Evolutionary conservation across 139 green algal species (phyloP).

Genomic region (Picochlorum sp.): DNA sequence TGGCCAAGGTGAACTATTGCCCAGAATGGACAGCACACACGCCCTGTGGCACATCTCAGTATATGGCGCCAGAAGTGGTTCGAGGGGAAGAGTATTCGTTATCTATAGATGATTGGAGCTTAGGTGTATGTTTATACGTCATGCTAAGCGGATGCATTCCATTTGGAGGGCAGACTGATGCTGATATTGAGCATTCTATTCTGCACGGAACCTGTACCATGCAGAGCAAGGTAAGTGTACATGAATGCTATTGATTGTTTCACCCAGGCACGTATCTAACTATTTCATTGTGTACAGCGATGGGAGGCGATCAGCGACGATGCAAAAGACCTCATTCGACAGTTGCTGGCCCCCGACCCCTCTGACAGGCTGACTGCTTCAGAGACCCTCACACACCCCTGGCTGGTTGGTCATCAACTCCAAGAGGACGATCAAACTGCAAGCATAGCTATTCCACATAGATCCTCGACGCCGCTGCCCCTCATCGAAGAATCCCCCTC

Average conservation of each 20-base stretch:
- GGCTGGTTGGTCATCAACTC: conserved; percentile 19
- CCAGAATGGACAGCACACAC: conserved; percentile 17
- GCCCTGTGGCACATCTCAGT: conserved; percentile 26
- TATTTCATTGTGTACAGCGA: no score
- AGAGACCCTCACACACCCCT: conserved; percentile 63
- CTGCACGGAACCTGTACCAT: conserved; percentile 6
- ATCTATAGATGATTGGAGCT: conserved; percentile 73
- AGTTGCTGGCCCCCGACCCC: conserved; percentile 43
- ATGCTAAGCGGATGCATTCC: conserved; percentile 75
- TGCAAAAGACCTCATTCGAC: conserved; percentile 39
- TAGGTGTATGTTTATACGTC: conserved; percentile 88
- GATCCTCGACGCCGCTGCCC: background rate
- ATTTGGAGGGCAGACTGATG: conserved; percentile 74
- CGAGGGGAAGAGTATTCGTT: conserved; percentile 40
- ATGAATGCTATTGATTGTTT: no score
- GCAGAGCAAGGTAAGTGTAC: no score
- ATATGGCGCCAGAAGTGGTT: conserved; percentile 64
- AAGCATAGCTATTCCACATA: background rate
- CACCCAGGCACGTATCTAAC: no score
- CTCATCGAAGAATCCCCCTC: conserved; percentile 4
- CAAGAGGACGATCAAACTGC: background rate
- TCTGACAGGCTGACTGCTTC: conserved; percentile 49
- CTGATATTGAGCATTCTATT: conserved; percentile 51
- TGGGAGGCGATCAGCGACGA: conserved; percentile 33
- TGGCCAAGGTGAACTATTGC: conserved; percentile 25